These are phyloP conservation scores for Camelina sativa DNA, from an alignment of 345 rosid genomes.

Conservation along the genomic window DNA sequence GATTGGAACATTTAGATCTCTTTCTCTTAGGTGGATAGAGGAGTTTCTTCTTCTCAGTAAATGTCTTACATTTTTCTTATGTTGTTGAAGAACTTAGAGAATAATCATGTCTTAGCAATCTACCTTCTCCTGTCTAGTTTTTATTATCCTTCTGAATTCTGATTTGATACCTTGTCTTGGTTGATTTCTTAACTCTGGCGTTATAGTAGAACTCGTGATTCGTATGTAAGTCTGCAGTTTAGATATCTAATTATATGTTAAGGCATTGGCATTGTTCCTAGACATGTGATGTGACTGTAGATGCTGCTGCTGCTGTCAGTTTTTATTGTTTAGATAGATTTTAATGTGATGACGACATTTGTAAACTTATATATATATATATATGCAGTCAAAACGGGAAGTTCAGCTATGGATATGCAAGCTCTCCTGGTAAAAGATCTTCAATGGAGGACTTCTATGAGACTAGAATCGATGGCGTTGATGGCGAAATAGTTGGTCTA, in stretches of 20 bases:
- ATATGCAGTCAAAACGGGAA: slow-evolving; percentile 80
- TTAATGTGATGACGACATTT: slow-evolving; percentile 5
- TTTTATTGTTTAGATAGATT: background rate
- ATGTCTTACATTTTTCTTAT: background rate
- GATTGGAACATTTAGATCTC: background rate
- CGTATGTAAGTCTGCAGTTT: background rate
- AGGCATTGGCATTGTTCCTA: background rate
- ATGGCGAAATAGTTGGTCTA: slow-evolving; percentile 92
- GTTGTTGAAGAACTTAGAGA: background rate
- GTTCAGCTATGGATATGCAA: slow-evolving; percentile 99
- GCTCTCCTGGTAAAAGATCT: slow-evolving; percentile 95
- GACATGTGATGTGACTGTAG: background rate
- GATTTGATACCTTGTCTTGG: slow-evolving; percentile 5
- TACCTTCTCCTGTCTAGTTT: background rate
- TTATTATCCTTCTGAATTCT: background rate
- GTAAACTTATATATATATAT: background rate
- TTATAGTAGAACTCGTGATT: background rate
- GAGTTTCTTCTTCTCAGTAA: background rate
- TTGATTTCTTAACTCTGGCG: slow-evolving; percentile 1
- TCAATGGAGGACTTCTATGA: slow-evolving; percentile 99
- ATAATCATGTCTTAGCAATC: background rate
- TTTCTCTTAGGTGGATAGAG: slow-evolving; percentile 4
- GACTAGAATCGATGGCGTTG: slow-evolving; percentile 89
- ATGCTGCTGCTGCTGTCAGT: background rate
- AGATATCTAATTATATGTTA: slow-evolving; percentile 11